A percentile compares a stretch with the other conserved stretches of the same genome.
Conservation (phyloP, 139 green algal species). For the Yamagishiella unicocca region DNA sequence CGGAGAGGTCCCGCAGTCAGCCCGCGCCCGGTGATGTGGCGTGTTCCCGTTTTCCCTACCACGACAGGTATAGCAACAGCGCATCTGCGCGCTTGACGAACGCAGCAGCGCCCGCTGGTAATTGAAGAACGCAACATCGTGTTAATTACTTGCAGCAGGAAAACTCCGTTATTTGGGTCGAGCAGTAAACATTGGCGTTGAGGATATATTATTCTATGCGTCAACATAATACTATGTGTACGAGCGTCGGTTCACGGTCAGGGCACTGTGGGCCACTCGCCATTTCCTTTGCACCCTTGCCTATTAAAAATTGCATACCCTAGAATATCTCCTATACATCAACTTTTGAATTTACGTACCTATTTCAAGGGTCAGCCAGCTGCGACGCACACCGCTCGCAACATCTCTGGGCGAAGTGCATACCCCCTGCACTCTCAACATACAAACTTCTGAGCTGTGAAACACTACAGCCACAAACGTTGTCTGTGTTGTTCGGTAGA, state of each 20-base stretch:
- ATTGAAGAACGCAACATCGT: not conserved
- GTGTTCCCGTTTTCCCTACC: not conserved
- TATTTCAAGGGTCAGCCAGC: too few species aligned
- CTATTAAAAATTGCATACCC: too few species aligned
- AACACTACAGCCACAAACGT: too few species aligned
- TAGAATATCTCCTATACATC: too few species aligned
- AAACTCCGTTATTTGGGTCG: not conserved
- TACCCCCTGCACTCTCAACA: not conserved
- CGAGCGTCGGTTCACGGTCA: not conserved
- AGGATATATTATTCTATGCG: too few species aligned
- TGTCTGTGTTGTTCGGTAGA: too few species aligned
- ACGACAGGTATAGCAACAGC: not conserved
- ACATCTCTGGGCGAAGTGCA: not conserved
- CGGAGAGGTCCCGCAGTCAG: not conserved
- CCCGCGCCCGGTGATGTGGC: not conserved
- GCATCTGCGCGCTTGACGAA: not conserved
- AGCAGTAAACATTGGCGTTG: not conserved
- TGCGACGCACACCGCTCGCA: conserved; percentile 1
- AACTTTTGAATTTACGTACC: too few species aligned
- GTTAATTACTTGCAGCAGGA: too few species aligned
- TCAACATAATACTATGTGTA: not conserved
- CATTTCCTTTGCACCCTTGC: too few species aligned
- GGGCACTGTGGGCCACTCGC: too few species aligned
- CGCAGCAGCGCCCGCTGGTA: not conserved
- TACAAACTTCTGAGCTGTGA: too few species aligned